Base-by-base conservation (phyloP, 148 eudicot species). In the Beta vulgaris region DNA sequence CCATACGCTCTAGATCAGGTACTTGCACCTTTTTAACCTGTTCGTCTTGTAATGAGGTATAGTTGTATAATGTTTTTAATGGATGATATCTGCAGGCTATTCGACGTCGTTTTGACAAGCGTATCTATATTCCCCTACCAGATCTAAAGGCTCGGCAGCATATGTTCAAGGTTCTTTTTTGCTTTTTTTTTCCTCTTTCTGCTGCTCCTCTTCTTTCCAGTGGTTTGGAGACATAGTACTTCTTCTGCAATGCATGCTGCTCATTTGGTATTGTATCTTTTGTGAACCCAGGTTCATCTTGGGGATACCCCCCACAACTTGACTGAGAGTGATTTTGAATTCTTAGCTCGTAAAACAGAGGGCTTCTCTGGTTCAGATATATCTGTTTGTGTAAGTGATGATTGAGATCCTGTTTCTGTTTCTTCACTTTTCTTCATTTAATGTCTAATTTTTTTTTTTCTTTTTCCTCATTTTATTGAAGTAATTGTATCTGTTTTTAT, bases 1-100 rank as follows among this genome's bases (percentile, higher is more conserved):
- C 98, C 98, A 7, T 94, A 94, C 84, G 90, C 98, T 78, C 80
- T 94, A 53, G 98, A 94, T 78, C 98, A 94, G 96, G 98, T 94
- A 76, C 59, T 66, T 7, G 29, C 29, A 36, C 32, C 19, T 66
- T 46, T 34, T 1, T 35, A 35, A n/a, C 42, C 31, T 37, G 3
- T 76, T 48, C 49, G 61, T 29, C 59, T 54, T 34, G 39, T 39
- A 63, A 31, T 51, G 26, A 26, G 35, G 42, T 67, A 42, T 18
- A 43, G 12, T 40, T 55, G 18, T 76, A 18, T 57, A 46, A 59
- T 55, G 13, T 78, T 46, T 68, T 72, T 82, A 43, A 51, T 59
- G 28, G 53, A 48, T 59, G 6, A 40, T 80, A 58, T 37, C 43
- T 76, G 34, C 87, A 94, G 98, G 98, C 98, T 80, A 88, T 94